These are phyloP conservation scores for Peronospora farinosa DNA, from an alignment of 352 stramenopile species.

Conservation along the genomic window DNA sequence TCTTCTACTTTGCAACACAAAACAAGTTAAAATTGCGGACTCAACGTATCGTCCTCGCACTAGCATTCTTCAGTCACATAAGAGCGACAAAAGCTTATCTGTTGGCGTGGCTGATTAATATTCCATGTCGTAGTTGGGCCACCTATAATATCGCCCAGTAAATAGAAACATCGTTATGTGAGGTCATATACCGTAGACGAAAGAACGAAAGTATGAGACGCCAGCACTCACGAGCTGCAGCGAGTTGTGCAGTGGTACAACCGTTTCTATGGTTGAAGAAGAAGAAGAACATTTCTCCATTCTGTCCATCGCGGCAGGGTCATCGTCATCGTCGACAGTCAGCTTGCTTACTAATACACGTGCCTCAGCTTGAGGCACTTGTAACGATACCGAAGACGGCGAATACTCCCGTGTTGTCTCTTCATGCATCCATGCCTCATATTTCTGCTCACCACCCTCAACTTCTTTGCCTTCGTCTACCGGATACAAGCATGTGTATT, in stretches of 20 bases:
- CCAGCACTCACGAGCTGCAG: slow-evolving; percentile 45
- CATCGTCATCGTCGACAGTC: slow-evolving; percentile 21
- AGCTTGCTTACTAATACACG: slow-evolving; percentile 32
- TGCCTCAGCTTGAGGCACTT: slow-evolving; percentile 8
- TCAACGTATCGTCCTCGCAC: too few relatives aligned
- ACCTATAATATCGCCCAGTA: slow-evolving; percentile 19
- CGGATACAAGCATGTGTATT: slow-evolving; percentile 72
- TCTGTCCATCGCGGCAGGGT: slow-evolving; percentile 32
- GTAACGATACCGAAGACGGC: slow-evolving; percentile 7
- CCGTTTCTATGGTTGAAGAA: slow-evolving; percentile 69
- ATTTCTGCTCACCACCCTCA: slow-evolving; percentile 37
- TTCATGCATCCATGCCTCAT: slow-evolving; percentile 54
- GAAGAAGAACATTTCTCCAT: slow-evolving; percentile 52
- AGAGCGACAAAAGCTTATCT: slow-evolving; percentile 19
- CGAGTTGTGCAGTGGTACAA: slow-evolving; percentile 64
- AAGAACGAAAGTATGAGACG: background rate
- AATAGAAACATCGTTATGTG: background rate
- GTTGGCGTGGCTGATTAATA: slow-evolving; percentile 38
- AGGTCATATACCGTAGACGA: slow-evolving; percentile 1
- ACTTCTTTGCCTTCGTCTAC: slow-evolving; percentile 39
- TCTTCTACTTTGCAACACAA: too few relatives aligned
- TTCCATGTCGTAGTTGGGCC: slow-evolving; percentile 48
- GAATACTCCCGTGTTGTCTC: slow-evolving; percentile 9
- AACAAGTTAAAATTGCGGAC: too few relatives aligned
- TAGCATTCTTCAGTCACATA: background rate